Conservation (phyloP, 108 stramenopile species). For the Nitzschia sp. region DNA sequence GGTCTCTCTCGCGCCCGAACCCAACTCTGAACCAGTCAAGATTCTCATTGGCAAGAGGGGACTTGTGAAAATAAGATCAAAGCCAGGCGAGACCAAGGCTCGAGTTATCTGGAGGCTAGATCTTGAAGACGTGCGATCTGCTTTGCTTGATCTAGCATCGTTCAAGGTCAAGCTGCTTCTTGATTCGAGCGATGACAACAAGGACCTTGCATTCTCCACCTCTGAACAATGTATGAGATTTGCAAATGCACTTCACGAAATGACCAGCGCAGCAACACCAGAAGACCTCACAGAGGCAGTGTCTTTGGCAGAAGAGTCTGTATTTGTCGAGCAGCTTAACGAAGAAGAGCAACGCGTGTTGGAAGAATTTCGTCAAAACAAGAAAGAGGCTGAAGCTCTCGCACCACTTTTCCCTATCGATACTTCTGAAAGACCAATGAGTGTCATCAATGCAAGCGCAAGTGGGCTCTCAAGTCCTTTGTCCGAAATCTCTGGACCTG, state of each 20-base stretch:
- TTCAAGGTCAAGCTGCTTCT: slow-evolving; percentile 56
- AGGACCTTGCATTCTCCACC: slow-evolving; percentile 57
- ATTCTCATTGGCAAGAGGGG: slow-evolving; percentile 36
- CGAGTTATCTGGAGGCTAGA: slow-evolving; percentile 56
- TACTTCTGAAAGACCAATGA: slow-evolving; percentile 17
- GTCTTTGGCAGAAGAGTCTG: slow-evolving; percentile 2
- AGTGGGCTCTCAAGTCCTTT: slow-evolving; percentile 29
- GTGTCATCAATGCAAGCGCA: slow-evolving; percentile 8
- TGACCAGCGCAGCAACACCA: slow-evolving; percentile 7
- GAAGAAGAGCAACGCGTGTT: slow-evolving; percentile 39
- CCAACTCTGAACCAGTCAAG: slow-evolving; percentile 16
- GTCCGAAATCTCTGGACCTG: slow-evolving; percentile 31
- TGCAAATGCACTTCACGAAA: slow-evolving; percentile 69
- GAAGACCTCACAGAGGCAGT: neutral
- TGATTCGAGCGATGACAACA: slow-evolving; percentile 31
- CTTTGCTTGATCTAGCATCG: slow-evolving; percentile 73
- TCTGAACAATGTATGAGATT: slow-evolving; percentile 67
- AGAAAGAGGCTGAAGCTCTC: neutral
- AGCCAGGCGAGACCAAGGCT: slow-evolving; percentile 31
- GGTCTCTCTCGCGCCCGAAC: slow-evolving; percentile 11
- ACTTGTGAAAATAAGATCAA: slow-evolving; percentile 29
- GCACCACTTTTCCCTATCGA: neutral
- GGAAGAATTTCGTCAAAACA: slow-evolving; percentile 41
- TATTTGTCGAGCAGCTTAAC: slow-evolving; percentile 42
- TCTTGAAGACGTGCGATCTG: slow-evolving; percentile 55